These are phyloP conservation scores for Pseudopyricularia cyperi DNA, from an alignment of 2,329 filamentous ascomycete genomes.

Conservation along the genomic window DNA sequence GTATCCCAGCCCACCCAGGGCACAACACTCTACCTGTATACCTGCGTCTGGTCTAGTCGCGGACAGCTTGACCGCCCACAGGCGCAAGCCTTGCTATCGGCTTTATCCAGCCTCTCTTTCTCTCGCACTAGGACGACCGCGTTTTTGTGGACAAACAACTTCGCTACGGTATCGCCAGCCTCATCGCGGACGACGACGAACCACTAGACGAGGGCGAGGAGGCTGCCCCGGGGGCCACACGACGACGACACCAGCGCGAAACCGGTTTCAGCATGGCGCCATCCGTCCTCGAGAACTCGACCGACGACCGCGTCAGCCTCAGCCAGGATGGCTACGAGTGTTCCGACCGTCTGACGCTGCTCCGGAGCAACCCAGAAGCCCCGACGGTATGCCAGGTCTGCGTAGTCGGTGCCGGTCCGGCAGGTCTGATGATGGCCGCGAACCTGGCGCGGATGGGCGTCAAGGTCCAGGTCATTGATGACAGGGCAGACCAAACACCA, in stretches of 20 bases:
- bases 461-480: constrained; percentile 42
- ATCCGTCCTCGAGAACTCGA: constrained; percentile 20
- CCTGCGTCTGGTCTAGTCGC: no score
- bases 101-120: no score
- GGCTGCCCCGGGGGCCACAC: neutral
- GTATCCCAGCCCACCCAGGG: no score
- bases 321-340: constrained; percentile 17
- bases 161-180: neutral
- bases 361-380: constrained; percentile 34
- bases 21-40: no score
- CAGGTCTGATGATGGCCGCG: constrained; percentile 40
- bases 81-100: no score
- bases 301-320: constrained; percentile 16
- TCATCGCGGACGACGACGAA: neutral
- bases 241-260: neutral
- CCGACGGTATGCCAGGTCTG: constrained; percentile 25
- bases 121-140: no score
- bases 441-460: constrained; percentile 47
- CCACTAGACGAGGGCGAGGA: constrained; percentile 1
- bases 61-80: no score
- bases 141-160: no score
- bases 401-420: constrained; percentile 41
- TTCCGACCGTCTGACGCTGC: constrained; percentile 32
- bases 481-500: constrained; percentile 40
- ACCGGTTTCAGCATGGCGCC: constrained; percentile 17